phyloP scores from a whole-genome alignment of 2,329 filamentous ascomycete genomes.

The Sordariomycetes sp. region DNA sequence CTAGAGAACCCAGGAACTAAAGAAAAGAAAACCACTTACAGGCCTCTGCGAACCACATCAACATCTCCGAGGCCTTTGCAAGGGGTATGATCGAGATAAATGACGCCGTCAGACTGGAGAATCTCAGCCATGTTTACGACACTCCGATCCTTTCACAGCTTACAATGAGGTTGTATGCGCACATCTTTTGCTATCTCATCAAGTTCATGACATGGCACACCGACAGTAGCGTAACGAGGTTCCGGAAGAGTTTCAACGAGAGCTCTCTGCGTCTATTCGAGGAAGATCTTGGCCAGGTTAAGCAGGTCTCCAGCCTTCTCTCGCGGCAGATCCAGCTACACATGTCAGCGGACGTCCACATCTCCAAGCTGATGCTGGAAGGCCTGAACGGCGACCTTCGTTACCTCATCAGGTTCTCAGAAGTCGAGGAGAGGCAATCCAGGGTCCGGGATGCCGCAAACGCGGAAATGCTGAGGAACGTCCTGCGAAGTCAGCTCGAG shows the following conservation, averaged over 20 bases:
- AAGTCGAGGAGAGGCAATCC: not conserved
- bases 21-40: not conserved
- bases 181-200: conserved; percentile 9
- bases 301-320: conserved; percentile 3
- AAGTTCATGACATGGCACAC: conserved; percentile 11
- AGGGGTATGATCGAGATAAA: conserved; percentile 9
- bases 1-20: not conserved
- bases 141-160: conserved; percentile 4
- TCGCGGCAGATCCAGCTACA: conserved; percentile 7
- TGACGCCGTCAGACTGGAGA: conserved; percentile 8
- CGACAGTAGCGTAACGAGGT: conserved; percentile 6
- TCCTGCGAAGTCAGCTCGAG: not conserved
- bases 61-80: conserved; percentile 9
- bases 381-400: conserved; percentile 2
- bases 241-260: conserved; percentile 10
- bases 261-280: conserved; percentile 4
- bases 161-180: conserved; percentile 9
- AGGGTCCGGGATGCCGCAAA: not conserved
- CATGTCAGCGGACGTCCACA: conserved; percentile 7
- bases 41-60: conserved; percentile 10
- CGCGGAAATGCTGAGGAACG: not conserved
- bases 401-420: conserved; percentile 5
- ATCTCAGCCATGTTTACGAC: conserved; percentile 7
- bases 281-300: conserved; percentile 7
- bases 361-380: conserved; percentile 7